Evolutionary conservation across 202 grass and related monocot genomes (phyloP).

Genomic region (Eragrostis tef): DNA sequence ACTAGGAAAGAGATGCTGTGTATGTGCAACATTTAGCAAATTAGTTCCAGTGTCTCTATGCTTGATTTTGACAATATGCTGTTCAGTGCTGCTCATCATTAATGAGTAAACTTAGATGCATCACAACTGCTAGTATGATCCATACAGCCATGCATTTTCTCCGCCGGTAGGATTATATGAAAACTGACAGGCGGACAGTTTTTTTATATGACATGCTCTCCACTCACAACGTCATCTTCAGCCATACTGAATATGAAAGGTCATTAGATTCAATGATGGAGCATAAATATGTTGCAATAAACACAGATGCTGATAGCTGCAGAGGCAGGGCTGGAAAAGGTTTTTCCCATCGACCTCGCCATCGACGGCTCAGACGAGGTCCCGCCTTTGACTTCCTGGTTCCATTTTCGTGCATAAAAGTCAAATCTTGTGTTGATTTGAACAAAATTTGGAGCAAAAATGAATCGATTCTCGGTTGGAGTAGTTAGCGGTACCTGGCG

Average conservation of each 20-base stretch:
- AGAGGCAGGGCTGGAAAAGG: no score
- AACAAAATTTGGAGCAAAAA: not conserved
- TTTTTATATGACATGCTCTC: slow-evolving; percentile 8
- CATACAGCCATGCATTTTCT: not conserved
- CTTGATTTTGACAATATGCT: slow-evolving; percentile 1
- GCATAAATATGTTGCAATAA: no score
- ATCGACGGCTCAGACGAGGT: slow-evolving; percentile 99
- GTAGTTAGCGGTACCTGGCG: not conserved
- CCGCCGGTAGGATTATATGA: not conserved
- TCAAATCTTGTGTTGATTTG: not conserved
- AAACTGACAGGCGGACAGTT: not conserved
- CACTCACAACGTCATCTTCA: not conserved
- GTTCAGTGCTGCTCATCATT: not conserved
- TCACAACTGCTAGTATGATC: not conserved
- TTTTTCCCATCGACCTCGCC: slow-evolving; percentile 86
- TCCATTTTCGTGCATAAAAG: not conserved
- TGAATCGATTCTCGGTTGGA: not conserved
- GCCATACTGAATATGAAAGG: no score
- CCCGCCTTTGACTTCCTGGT: not conserved
- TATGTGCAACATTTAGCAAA: slow-evolving; percentile 16
- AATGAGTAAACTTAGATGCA: not conserved
- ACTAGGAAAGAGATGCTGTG: not conserved
- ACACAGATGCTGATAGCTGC: not conserved
- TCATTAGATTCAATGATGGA: no score
- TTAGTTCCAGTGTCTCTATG: not conserved